phyloP scores from a whole-genome alignment of 305 asterid genomes.

The Plantago lanceolata region DNA sequence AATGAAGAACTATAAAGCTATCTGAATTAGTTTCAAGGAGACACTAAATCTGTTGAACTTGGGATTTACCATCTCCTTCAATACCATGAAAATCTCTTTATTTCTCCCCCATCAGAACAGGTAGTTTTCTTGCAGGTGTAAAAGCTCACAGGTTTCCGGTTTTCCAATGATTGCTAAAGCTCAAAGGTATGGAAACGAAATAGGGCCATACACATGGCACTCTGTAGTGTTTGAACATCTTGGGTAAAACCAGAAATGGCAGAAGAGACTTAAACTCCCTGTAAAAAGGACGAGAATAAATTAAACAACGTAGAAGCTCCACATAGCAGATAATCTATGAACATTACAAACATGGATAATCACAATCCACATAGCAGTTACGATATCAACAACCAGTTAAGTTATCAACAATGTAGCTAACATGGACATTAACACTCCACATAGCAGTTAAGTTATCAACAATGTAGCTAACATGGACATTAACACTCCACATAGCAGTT shows the following conservation, averaged over 20 bases:
- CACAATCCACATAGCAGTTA: too few relatives aligned
- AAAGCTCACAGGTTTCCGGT: too few relatives aligned
- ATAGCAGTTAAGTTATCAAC: too few relatives aligned
- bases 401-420: too few relatives aligned
- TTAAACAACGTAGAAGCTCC: neutral
- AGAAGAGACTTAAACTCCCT: neutral
- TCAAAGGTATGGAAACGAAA: neutral
- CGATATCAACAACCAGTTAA: too few relatives aligned
- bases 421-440: too few relatives aligned
- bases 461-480: too few relatives aligned
- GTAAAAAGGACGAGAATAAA: neutral
- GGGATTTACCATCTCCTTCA: neutral
- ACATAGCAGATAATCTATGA: too few relatives aligned
- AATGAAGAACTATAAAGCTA: neutral
- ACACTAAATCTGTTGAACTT: neutral
- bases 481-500: neutral
- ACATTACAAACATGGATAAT: too few relatives aligned
- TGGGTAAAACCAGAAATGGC: neutral
- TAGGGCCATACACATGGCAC: neutral
- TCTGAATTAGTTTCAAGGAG: neutral
- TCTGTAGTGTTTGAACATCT: neutral
- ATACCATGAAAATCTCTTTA: neutral
- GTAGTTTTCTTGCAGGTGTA: too few relatives aligned
- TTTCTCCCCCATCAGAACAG: too few relatives aligned
- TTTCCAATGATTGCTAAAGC: too few relatives aligned